Base-by-base conservation (phyloP, 2,329 filamentous ascomycete genomes). In the Fusarium drepaniforme region DNA sequence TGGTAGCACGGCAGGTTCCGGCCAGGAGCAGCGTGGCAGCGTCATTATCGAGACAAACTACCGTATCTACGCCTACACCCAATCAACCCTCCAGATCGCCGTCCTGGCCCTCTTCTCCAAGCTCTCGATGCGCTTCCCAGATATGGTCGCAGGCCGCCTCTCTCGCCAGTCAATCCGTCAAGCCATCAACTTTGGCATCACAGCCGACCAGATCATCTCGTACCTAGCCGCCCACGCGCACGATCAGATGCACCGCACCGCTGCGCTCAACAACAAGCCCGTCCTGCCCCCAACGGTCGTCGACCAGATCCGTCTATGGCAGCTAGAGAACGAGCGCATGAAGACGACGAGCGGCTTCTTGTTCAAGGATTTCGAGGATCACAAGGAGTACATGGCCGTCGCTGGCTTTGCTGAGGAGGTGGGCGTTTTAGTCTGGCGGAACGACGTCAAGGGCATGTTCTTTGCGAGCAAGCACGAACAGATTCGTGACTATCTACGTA, bases 41-140 rank as follows among this genome's bases (percentile, higher is more conserved):
- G 95, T 99, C 81, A 96, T 99, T 79, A 91, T 99, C 76, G 97
- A 99, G 86, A 99, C 97, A 11, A 99, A 99, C 85, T 98, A 98
- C 86, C 94, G 97, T 30, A 86, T 99, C 77, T 99, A 99, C 85
- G 97, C 97, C 37, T 99, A 99, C 86, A 98, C 97, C 8, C 93
- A 93, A 38, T 98, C 95, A 0, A 94, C 96, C 0, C 90, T 99
- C 1, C 96, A 98, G 83, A 99, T 98, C 75, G 95, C 95, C 64
- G 95, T 99, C 70, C 92, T 99, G 56, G 92, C 93, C 44, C 93
- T 99, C 74, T 99, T 99, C 85, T 91, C 93, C 61, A 93, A 93
- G 70, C 92, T 99, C 65, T 93, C 93, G 78, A 95, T 96, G 83
- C 95, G 97, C 73, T 98, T 97, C 85, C 94, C 94, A 1, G 97